phyloP scores from a whole-genome alignment of 225 moss, liverwort and hornwort genomes.

The Ulota crispa region DNA sequence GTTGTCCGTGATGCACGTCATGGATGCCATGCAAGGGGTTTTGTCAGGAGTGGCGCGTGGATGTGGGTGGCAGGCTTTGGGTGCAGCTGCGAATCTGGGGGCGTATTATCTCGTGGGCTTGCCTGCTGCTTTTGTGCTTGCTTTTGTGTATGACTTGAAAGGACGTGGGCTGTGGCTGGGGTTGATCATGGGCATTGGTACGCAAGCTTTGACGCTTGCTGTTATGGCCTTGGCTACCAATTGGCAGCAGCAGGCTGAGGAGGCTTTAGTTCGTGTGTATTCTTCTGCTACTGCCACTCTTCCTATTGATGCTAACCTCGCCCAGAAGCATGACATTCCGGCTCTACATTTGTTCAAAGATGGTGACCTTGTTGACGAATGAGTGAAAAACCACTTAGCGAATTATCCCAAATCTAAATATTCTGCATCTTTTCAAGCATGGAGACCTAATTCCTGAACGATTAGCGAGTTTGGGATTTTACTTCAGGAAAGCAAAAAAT shows the following conservation, averaged over 20 bases:
- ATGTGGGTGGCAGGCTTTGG: constrained; percentile 63
- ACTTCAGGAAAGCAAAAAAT: too few relatives aligned
- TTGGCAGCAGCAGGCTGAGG: constrained; percentile 67
- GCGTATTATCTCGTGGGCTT: constrained; percentile 64
- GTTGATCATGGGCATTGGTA: constrained; percentile 41
- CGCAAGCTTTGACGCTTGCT: constrained; percentile 42
- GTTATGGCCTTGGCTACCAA: constrained; percentile 37
- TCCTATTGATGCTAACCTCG: constrained; percentile 25
- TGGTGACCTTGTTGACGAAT: constrained; percentile 2
- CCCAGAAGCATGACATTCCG: constrained; percentile 30
- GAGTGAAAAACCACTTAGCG: neutral
- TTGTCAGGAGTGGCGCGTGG: constrained; percentile 68
- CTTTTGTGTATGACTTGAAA: constrained; percentile 48
- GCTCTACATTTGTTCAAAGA: constrained; percentile 12
- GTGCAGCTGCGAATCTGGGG: constrained; percentile 61
- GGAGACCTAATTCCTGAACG: too few relatives aligned
- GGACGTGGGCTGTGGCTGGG: constrained; percentile 75
- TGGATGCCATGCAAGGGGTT: constrained; percentile 56
- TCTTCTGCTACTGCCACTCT: constrained; percentile 30
- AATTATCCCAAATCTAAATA: neutral
- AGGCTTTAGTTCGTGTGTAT: constrained; percentile 34
- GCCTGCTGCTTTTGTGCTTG: constrained; percentile 54
- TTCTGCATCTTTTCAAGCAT: too few relatives aligned
- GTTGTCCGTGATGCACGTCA: constrained; percentile 35
- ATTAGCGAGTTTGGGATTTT: too few relatives aligned